A percentile compares a stretch with the other conserved stretches of the same genome.
Conservation (phyloP, 1,139 yeast species). For the Blastobotrys proliferans region DNA sequence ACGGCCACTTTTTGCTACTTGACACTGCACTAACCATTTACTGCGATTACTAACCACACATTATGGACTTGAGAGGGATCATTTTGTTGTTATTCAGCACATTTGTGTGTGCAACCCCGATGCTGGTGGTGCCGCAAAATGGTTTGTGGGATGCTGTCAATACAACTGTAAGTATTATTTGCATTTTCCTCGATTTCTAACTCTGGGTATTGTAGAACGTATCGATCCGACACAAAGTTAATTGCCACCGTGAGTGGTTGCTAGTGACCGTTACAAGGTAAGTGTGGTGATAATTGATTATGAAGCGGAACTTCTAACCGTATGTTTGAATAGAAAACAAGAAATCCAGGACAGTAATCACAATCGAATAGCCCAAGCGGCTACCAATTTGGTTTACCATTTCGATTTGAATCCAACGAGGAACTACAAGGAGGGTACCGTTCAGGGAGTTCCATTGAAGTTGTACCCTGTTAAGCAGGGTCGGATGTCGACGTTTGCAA, state of each 20-base stretch:
- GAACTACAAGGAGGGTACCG: constrained; percentile 16
- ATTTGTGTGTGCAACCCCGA: constrained; percentile 3
- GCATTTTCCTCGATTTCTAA: background rate
- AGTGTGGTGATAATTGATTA: background rate
- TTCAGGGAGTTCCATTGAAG: constrained; percentile 24
- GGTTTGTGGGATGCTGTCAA: constrained; percentile 1
- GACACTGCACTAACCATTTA: no score
- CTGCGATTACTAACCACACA: no score
- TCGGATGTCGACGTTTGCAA: constrained; percentile 21
- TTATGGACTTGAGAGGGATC: background rate
- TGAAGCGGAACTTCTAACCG: background rate
- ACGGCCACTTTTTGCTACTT: no score
- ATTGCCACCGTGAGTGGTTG: background rate
- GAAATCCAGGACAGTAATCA: constrained; percentile 13
- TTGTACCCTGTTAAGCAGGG: constrained; percentile 18
- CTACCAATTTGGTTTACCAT: constrained; percentile 20
- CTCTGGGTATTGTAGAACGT: constrained; percentile 6
- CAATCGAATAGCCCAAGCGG: constrained; percentile 17
- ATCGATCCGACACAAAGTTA: constrained; percentile 10
- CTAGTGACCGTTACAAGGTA: constrained; percentile 10
- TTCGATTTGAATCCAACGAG: constrained; percentile 20
- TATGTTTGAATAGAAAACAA: constrained; percentile 10
- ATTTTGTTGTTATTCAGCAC: background rate
- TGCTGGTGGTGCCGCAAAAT: background rate
- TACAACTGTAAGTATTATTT: constrained; percentile 7